phyloP scores from a whole-genome alignment of 345 rosid genomes.

The Cochlearia excelsa region DNA sequence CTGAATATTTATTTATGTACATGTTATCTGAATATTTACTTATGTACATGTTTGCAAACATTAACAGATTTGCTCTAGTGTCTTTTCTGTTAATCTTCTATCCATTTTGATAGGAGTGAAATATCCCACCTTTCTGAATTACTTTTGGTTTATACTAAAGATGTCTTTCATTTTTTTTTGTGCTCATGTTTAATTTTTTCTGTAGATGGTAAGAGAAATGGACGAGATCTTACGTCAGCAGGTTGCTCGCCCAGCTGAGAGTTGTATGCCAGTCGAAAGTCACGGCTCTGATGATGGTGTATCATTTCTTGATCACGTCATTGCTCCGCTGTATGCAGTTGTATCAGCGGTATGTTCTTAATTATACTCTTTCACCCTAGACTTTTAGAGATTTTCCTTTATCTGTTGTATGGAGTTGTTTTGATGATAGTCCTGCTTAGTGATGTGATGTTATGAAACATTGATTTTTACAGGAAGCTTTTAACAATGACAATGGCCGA shows the following conservation, averaged over 20 bases:
- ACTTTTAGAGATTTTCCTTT: constrained; percentile 9
- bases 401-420: not conserved
- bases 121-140: constrained; percentile 14
- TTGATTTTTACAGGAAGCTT: constrained; percentile 66
- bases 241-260: constrained; percentile 70
- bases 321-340: constrained; percentile 77
- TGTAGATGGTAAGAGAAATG: constrained; percentile 95
- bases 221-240: constrained; percentile 71
- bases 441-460: constrained; percentile 4
- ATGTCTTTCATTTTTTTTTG: not conserved
- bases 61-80: constrained; percentile 1
- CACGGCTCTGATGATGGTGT: constrained; percentile 54
- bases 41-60: constrained; percentile 7
- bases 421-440: not conserved
- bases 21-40: constrained; percentile 9
- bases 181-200: constrained; percentile 24
- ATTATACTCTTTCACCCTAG: constrained; percentile 10
- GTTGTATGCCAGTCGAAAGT: constrained; percentile 70
- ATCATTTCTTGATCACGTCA: constrained; percentile 77
- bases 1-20: constrained; percentile 19
- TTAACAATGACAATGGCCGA: constrained; percentile 79
- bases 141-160: not conserved
- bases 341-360: constrained; percentile 71
- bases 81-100: constrained; percentile 6
- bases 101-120: constrained; percentile 10